Evolutionary conservation across 768 basidiomycete species (phyloP).

Genomic region (Calocybe gangraenosa): DNA sequence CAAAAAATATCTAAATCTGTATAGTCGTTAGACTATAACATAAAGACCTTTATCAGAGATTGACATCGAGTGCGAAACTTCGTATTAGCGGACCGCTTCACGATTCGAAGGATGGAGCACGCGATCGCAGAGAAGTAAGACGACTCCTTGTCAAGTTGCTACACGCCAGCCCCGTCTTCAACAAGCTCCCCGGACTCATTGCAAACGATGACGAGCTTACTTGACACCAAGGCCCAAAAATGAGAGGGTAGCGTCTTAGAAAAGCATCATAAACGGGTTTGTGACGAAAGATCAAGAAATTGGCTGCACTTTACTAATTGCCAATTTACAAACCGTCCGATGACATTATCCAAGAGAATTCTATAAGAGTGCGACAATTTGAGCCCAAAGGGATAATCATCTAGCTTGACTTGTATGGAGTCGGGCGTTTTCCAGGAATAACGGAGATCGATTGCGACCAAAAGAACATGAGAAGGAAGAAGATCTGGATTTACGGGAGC

Average conservation of each 20-base stretch:
- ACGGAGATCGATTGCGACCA: slow-evolving; percentile 32
- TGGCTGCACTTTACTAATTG: slow-evolving; percentile 55
- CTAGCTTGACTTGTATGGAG: slow-evolving; percentile 8
- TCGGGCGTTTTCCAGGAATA: slow-evolving; percentile 29
- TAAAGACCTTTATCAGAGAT: slow-evolving; percentile 43
- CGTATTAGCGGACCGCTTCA: slow-evolving; percentile 45
- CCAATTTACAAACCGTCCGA: slow-evolving; percentile 49
- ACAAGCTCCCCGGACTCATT: slow-evolving; percentile 5
- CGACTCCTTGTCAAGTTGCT: slow-evolving; percentile 59
- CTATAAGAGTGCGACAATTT: slow-evolving; percentile 52
- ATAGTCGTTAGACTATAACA: neutral
- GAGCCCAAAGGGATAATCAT: slow-evolving; percentile 47
- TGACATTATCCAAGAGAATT: slow-evolving; percentile 45
- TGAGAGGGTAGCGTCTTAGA: slow-evolving; percentile 67
- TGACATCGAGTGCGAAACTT: slow-evolving; percentile 41
- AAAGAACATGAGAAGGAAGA: slow-evolving; percentile 32
- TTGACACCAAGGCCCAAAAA: slow-evolving; percentile 68
- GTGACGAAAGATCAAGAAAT: neutral
- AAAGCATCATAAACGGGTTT: neutral
- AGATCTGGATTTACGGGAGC: slow-evolving; percentile 10
- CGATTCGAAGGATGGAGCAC: slow-evolving; percentile 46
- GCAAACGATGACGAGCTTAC: slow-evolving; percentile 29
- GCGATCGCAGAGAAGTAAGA: slow-evolving; percentile 44
- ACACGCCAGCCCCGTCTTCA: neutral
- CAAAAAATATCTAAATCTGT: slow-evolving; percentile 1